Base-by-base conservation (phyloP, 345 rosid species). In the Eutrema heterophyllum region DNA sequence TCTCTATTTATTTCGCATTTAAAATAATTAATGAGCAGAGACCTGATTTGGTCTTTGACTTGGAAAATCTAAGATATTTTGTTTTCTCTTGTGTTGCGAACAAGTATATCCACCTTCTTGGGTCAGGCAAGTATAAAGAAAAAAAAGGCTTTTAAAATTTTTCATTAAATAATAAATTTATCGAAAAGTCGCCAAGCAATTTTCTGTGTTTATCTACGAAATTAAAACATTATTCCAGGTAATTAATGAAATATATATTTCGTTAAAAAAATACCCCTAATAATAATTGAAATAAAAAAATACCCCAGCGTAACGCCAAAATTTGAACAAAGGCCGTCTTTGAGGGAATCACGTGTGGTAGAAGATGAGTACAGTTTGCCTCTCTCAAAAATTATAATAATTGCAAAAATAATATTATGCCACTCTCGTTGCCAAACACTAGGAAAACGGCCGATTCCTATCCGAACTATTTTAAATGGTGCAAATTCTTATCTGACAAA, bases 321-420 rank as follows among this genome's bases (percentile, higher is more conserved):
- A 33, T 21, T 30, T 43, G 56, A 72, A 72, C 15, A 9, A 21
- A 11, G 59, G 68, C 68, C 74, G 59, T 62, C 76, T 62, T 72
- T 40, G 45, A 61, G 8, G 53, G 54, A 52, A 21, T 72, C 70
- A 72, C 70, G 55, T 63, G 76, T 57, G 66, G 75, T 50, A 43
- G 61, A 39, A 16, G 60, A 6, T 27, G 36, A 11, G 32, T 27
- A 49, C 67, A 8, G 3, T 24, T 32, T 33, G 3, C 46, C 48
- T 12, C 10, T 50, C 18, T 70, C 38, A 14, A 11, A 14, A 33
- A 44, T 21, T 35, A 11, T 44, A 41, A 30, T 54, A 11, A 54
- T 29, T 67, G 51, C 24, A 29, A 15, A 15, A 13, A 11, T 29
- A 5, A 10, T 21, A 30, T 30, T 56, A 33, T 43, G n/a, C 32